Evolutionary conservation across 148 eudicot species (phyloP).

Genomic region (Rhododendron henanense): DNA sequence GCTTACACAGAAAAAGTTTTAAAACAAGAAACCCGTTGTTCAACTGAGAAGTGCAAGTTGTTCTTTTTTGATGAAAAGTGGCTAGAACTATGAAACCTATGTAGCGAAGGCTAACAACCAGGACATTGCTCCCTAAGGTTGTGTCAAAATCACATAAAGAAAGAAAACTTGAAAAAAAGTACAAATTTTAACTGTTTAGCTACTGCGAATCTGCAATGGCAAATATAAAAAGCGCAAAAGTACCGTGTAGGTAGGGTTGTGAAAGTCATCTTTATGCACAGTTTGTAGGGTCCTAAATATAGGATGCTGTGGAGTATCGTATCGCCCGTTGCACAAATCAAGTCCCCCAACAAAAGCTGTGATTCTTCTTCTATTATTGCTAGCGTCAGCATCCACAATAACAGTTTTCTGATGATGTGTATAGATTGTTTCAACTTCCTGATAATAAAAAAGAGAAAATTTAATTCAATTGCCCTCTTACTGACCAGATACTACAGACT

Average conservation of each 20-base stretch:
- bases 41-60: not conserved
- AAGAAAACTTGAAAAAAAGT: not conserved
- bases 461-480: not conserved
- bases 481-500: not conserved
- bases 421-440: conserved; percentile 93
- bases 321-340: conserved; percentile 90
- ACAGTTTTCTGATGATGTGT: conserved; percentile 97
- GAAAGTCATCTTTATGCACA: conserved; percentile 72
- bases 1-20: not conserved
- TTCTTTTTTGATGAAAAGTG: not conserved
- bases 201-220: not conserved
- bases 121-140: not conserved
- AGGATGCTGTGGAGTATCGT: conserved; percentile 82
- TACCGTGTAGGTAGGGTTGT: conserved; percentile 84
- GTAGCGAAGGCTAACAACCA: not conserved
- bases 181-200: not conserved
- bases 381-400: conserved; percentile 86
- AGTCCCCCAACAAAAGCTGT: conserved; percentile 88
- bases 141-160: not conserved
- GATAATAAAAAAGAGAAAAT: conserved; percentile 13
- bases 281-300: conserved; percentile 63
- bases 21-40: not conserved
- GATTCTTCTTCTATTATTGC: conserved; percentile 68
- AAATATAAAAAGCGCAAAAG: conserved; percentile 8
- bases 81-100: not conserved